These are phyloP conservation scores for Lipomyces orientalis DNA, from an alignment of 805 yeast genomes.

Conservation along the genomic window DNA sequence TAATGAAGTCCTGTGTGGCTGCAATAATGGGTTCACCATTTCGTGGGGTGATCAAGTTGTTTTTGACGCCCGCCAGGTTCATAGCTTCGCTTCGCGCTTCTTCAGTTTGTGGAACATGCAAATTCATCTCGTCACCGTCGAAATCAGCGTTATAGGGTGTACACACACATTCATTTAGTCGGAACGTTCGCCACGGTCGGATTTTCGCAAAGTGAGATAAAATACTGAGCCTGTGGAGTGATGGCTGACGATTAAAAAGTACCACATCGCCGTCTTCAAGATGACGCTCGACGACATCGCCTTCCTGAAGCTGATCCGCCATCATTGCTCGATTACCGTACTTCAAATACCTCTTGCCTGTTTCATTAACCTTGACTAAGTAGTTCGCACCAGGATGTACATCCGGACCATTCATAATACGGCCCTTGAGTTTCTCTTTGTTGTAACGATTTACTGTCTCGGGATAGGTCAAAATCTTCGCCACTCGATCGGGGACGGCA, in stretches of 20 bases:
- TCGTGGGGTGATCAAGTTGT: slow-evolving; percentile 91
- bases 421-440: slow-evolving; percentile 70
- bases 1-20: slow-evolving; percentile 98
- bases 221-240: slow-evolving; percentile 91
- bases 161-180: slow-evolving; percentile 98
- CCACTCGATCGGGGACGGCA: slow-evolving; percentile 97
- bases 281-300: slow-evolving; percentile 96
- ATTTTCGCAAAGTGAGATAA: slow-evolving; percentile 94
- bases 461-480: slow-evolving; percentile 93
- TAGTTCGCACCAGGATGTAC: slow-evolving; percentile 97
- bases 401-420: slow-evolving; percentile 84
- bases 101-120: slow-evolving; percentile 98
- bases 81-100: slow-evolving; percentile 99
- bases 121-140: slow-evolving; percentile 99
- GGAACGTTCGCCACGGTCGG: slow-evolving; percentile 97
- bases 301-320: slow-evolving; percentile 77
- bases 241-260: slow-evolving; percentile 95
- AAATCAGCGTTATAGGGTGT: slow-evolving; percentile 99
- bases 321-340: slow-evolving; percentile 83
- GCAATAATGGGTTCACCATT: slow-evolving; percentile 99
- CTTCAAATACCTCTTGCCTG: slow-evolving; percentile 82
- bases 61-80: slow-evolving; percentile 96
- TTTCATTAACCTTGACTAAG: slow-evolving; percentile 75
- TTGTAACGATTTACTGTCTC: slow-evolving; percentile 92
- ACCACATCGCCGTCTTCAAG: slow-evolving; percentile 97